These are phyloP conservation scores for Lachnellula suecica DNA, from an alignment of 2,329 filamentous ascomycete species.

Conservation along the genomic window DNA sequence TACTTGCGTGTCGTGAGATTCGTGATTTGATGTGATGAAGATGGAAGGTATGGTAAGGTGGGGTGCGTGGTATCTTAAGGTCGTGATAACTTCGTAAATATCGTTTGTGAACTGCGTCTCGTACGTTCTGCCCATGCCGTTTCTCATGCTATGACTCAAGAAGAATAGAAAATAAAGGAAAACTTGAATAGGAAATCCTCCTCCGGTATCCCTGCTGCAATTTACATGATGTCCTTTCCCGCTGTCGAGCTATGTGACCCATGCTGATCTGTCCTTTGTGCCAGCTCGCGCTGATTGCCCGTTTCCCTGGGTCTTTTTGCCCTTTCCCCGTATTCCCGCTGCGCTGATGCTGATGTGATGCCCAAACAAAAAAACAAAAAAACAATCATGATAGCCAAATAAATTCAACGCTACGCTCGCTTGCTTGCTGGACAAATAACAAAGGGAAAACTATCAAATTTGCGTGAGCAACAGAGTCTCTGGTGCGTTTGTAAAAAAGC, in stretches of 20 bases:
- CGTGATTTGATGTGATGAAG: neutral
- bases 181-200: too few species aligned
- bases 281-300: constrained; percentile 16
- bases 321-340: constrained; percentile 7
- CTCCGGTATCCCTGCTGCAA: too few species aligned
- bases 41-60: neutral
- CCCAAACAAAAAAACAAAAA: constrained; percentile 29
- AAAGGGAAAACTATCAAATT: constrained; percentile 26
- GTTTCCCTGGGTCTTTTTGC: neutral
- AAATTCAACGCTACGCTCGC: constrained; percentile 34
- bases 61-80: neutral
- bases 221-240: constrained; percentile 20
- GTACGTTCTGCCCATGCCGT: neutral
- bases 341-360: constrained; percentile 13
- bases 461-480: constrained; percentile 52
- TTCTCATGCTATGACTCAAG: neutral
- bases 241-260: constrained; percentile 11
- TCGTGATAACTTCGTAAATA: neutral
- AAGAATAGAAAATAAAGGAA: neutral
- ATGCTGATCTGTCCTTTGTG: constrained; percentile 10
- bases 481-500: constrained; percentile 29
- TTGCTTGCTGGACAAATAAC: constrained; percentile 27
- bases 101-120: neutral
- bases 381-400: constrained; percentile 33
- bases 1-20: neutral